Conservation (phyloP, 1,284 basidiomycete species). For the Moesziomyces aphidis region DNA sequence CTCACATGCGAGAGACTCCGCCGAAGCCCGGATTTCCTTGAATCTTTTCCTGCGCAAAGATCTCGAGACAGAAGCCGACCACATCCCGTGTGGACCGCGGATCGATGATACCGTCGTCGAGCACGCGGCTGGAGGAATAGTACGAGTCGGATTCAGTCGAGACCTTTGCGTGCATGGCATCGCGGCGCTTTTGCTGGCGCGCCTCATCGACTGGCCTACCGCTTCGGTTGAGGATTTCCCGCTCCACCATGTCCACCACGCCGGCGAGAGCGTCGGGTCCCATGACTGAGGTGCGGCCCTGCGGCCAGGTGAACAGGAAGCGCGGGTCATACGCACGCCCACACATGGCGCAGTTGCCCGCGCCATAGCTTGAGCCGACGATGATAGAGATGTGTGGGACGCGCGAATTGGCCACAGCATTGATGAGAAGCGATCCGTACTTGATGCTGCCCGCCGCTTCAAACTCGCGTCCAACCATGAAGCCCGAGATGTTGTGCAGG, state of each 20-base stretch:
- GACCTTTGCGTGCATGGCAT: slow-evolving; percentile 4
- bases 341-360: slow-evolving; percentile 8
- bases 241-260: slow-evolving; percentile 6
- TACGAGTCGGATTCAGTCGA: slow-evolving; percentile 2
- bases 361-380: slow-evolving; percentile 5
- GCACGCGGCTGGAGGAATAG: slow-evolving; percentile 4
- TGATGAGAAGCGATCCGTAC: slow-evolving; percentile 6
- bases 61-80: slow-evolving; percentile 5
- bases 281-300: slow-evolving; percentile 5
- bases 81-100: slow-evolving; percentile 3
- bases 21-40: slow-evolving; percentile 5
- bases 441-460: slow-evolving; percentile 7
- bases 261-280: slow-evolving; percentile 3
- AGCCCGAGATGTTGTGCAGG: slow-evolving; percentile 7
- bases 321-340: slow-evolving; percentile 5
- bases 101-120: slow-evolving; percentile 6
- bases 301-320: slow-evolving; percentile 8
- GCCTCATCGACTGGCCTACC: slow-evolving; percentile 1
- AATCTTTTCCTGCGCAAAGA: slow-evolving; percentile 7
- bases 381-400: slow-evolving; percentile 6
- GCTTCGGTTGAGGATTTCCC: slow-evolving; percentile 6
- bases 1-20: slow-evolving; percentile 7
- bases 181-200: slow-evolving; percentile 4
- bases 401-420: slow-evolving; percentile 2
- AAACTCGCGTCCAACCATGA: slow-evolving; percentile 6